Percentiles rank a stretch among this genome's conserved stretches.
Evolutionary conservation across 2,329 filamentous ascomycete species (phyloP).

Genomic region (Grosmannia clavigera): DNA sequence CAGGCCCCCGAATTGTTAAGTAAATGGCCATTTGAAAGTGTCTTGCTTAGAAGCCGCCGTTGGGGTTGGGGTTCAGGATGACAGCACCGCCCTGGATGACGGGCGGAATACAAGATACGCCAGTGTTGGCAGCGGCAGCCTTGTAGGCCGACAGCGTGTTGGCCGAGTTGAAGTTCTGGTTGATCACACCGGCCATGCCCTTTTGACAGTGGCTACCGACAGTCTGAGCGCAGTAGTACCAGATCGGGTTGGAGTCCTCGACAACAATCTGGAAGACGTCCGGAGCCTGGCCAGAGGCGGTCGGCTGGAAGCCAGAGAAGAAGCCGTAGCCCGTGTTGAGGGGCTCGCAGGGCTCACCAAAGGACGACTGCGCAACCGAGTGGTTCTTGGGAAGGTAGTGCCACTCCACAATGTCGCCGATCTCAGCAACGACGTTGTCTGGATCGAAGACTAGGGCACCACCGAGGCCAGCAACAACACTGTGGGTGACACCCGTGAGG

Average conservation of each 20-base stretch:
- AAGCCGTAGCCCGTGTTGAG: conserved; percentile 24
- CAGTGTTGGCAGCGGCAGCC: conserved; percentile 21
- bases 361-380: conserved; percentile 24
- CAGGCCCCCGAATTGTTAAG: background rate
- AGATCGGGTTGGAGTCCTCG: conserved; percentile 27
- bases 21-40: background rate
- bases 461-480: conserved; percentile 30
- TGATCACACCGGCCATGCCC: conserved; percentile 38
- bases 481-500: conserved; percentile 30
- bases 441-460: conserved; percentile 36
- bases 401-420: conserved; percentile 41
- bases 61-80: conserved; percentile 29
- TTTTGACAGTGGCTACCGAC: conserved; percentile 31
- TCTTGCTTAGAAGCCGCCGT: conserved; percentile 21
- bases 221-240: conserved; percentile 32
- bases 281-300: conserved; percentile 20
- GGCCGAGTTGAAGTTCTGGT: conserved; percentile 28
- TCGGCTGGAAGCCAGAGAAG: conserved; percentile 31
- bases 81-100: conserved; percentile 23
- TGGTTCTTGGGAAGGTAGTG: conserved; percentile 39
- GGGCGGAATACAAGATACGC: conserved; percentile 19
- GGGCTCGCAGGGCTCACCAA: conserved; percentile 29
- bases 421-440: conserved; percentile 31
- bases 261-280: conserved; percentile 33
- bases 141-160: conserved; percentile 26